These are phyloP conservation scores for Metarhizium sp. DNA, from an alignment of 2,329 filamentous ascomycete genomes.

Conservation along the genomic window DNA sequence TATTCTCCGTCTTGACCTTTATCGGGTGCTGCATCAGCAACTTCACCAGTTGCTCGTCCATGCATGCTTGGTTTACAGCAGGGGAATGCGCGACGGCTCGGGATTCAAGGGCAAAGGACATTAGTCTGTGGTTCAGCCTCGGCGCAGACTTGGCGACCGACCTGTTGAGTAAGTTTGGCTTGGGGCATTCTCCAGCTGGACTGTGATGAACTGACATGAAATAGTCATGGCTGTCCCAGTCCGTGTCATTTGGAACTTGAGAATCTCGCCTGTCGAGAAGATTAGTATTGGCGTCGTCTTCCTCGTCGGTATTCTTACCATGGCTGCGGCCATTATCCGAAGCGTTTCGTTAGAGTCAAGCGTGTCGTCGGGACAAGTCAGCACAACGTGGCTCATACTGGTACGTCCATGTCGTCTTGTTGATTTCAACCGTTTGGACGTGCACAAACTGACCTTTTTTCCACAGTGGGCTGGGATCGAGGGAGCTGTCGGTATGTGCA, in stretches of 20 bases:
- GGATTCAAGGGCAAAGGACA: constrained; percentile 10
- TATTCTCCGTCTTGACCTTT: constrained; percentile 11
- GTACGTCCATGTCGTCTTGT: constrained; percentile 2
- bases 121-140: constrained; percentile 14
- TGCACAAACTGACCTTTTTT: neutral
- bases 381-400: constrained; percentile 13
- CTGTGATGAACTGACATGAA: neutral
- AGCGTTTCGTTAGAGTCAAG: constrained; percentile 10
- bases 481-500: constrained; percentile 10
- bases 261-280: constrained; percentile 10
- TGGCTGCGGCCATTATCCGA: constrained; percentile 12
- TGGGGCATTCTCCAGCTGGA: no score
- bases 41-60: constrained; percentile 12
- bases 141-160: constrained; percentile 11
- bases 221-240: constrained; percentile 12
- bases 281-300: constrained; percentile 11
- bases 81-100: constrained; percentile 8
- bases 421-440: neutral
- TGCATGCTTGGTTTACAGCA: constrained; percentile 12
- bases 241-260: constrained; percentile 10
- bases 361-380: constrained; percentile 8
- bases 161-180: constrained; percentile 8
- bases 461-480: constrained; percentile 11
- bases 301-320: constrained; percentile 10
- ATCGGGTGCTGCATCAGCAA: constrained; percentile 13